Conservation (phyloP, 2,329 filamentous ascomycete genomes). For the Bipolaris zeicola region DNA sequence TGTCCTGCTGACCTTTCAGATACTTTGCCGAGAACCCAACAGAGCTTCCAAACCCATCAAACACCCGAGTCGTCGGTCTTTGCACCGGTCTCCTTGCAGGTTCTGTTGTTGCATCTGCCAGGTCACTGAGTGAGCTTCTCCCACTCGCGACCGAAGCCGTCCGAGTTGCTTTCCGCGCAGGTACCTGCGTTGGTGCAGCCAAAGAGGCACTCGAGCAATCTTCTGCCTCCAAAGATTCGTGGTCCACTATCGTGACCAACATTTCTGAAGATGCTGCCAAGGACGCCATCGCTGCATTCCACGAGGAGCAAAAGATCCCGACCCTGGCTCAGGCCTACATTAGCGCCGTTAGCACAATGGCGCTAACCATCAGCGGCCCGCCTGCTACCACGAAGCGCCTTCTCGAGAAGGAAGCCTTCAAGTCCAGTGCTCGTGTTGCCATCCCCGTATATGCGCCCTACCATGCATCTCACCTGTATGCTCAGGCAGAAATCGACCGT, state of each 20-base stretch:
- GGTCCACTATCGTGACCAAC: constrained; percentile 70
- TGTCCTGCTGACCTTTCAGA: constrained; percentile 36
- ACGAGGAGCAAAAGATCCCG: constrained; percentile 59
- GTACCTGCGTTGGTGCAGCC: constrained; percentile 53
- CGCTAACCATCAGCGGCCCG: constrained; percentile 64
- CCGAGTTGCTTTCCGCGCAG: constrained; percentile 69
- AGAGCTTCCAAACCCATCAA: constrained; percentile 58
- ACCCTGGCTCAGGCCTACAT: constrained; percentile 60
- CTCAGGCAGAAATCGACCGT: constrained; percentile 56
- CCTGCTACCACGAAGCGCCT: constrained; percentile 59
- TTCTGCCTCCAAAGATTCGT: constrained; percentile 63
- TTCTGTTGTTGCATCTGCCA: constrained; percentile 67
- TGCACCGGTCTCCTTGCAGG: constrained; percentile 74
- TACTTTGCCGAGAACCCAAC: constrained; percentile 60
- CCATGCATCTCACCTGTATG: constrained; percentile 63
- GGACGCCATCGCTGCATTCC: constrained; percentile 62
- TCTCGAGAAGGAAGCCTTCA: constrained; percentile 57
- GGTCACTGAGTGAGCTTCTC: constrained; percentile 65
- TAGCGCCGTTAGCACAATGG: constrained; percentile 64
- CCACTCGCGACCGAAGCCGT: constrained; percentile 68
- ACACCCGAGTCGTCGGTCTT: constrained; percentile 64
- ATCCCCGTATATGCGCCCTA: constrained; percentile 65
- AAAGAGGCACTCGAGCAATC: constrained; percentile 58
- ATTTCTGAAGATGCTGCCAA: constrained; percentile 59
- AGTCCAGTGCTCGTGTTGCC: constrained; percentile 57